Percentiles rank a stretch among this genome's conserved stretches.
phyloP scores from a whole-genome alignment of 192 early-diverging fungal species.

The Globomyces pollinis-pini region DNA sequence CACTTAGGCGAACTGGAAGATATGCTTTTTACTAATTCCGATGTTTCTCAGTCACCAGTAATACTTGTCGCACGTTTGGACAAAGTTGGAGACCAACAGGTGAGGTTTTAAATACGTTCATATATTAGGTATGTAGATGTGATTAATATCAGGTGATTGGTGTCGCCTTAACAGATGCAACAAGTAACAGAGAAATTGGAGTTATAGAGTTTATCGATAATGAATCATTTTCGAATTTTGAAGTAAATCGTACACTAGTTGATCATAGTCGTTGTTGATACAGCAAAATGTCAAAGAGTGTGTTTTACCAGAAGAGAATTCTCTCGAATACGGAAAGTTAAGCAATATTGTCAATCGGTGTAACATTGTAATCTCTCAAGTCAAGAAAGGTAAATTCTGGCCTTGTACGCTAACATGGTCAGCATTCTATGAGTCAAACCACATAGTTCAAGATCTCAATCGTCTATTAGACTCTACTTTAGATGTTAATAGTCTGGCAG shows the following conservation, averaged over 20 bases:
- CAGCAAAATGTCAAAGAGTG: conserved; percentile 94
- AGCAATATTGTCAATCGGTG: conserved; percentile 65
- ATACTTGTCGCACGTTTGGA: conserved; percentile 69
- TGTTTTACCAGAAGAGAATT: conserved; percentile 49
- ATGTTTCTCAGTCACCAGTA: conserved; percentile 66
- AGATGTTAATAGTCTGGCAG: conserved; percentile 58
- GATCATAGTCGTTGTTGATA: conserved; percentile 80
- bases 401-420: neutral
- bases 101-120: too few species aligned
- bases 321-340: conserved; percentile 62
- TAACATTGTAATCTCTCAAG: conserved; percentile 67
- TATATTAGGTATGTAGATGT: conserved; percentile 2
- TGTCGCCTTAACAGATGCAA: conserved; percentile 82
- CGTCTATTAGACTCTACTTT: conserved; percentile 64
- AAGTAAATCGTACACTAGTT: too few species aligned
- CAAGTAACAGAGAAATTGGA: conserved; percentile 62
- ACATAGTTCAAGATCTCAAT: conserved; percentile 82
- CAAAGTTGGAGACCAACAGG: conserved; percentile 54
- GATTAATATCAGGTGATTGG: conserved; percentile 76
- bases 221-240: conserved; percentile 87
- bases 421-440: conserved; percentile 61
- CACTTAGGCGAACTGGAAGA: conserved; percentile 90
- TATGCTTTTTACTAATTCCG: conserved; percentile 67
- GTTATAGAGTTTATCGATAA: conserved; percentile 89
- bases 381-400: too few species aligned